phyloP scores from a whole-genome alignment of 2,329 filamentous ascomycete genomes.

The Chaetomiaceae sp. region DNA sequence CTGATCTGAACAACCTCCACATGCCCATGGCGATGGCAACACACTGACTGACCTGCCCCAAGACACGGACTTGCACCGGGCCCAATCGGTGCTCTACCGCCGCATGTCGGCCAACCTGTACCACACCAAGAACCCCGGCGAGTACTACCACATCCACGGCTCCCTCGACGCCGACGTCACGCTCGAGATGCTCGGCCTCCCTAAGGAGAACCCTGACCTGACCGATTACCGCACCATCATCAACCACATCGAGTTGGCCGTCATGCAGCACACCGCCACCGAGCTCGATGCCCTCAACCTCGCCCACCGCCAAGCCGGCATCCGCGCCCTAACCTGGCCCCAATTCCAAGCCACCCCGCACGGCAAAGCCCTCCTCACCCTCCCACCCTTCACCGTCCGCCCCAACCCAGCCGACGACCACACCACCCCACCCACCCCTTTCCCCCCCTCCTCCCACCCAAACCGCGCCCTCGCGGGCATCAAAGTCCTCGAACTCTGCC shows the following conservation, averaged over 20 bases:
- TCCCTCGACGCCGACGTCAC: conserved; percentile 67
- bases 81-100: conserved; percentile 67
- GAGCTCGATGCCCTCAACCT: conserved; percentile 57
- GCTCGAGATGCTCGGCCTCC: conserved; percentile 64
- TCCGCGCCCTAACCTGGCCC: conserved; percentile 53
- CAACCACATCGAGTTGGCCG: conserved; percentile 53
- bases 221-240: conserved; percentile 57
- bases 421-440: conserved; percentile 42
- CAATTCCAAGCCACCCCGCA: conserved; percentile 54
- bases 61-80: conserved; percentile 68
- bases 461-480: conserved; percentile 49
- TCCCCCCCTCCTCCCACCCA: conserved; percentile 28
- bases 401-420: conserved; percentile 38
- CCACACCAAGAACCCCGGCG: conserved; percentile 57
- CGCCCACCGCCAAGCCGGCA: conserved; percentile 53
- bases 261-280: conserved; percentile 47
- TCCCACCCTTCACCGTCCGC: conserved; percentile 47
- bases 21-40: conserved; percentile 27
- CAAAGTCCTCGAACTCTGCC: conserved; percentile 69
- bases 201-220: conserved; percentile 55
- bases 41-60: conserved; percentile 27
- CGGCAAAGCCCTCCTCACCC: conserved; percentile 38
- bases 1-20: not conserved
- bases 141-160: conserved; percentile 72
- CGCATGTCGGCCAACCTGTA: conserved; percentile 70